Conservation (phyloP, 345 rosid species). For the Mercurialis annua region DNA sequence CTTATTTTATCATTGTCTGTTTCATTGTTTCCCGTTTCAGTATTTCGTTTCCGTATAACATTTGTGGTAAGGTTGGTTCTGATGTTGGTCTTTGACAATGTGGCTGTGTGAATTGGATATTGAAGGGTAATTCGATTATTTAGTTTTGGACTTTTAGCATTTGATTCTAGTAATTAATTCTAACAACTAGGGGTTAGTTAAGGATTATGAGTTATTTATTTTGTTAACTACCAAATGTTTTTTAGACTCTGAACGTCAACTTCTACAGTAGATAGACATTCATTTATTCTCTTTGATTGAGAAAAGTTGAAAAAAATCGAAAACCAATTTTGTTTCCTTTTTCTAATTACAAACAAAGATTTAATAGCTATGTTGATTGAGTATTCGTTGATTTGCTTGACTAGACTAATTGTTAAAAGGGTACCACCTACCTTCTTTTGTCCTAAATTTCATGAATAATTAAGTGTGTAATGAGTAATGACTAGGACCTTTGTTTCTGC, state of each 20-base stretch:
- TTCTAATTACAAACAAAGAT: neutral
- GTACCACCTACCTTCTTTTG: neutral
- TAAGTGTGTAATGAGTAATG: slow-evolving; percentile 10
- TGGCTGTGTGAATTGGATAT: neutral
- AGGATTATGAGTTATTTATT: neutral
- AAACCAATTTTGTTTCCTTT: neutral
- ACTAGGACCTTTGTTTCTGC: neutral
- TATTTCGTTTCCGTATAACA: neutral
- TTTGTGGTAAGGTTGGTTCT: slow-evolving; percentile 2
- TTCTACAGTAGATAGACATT: neutral
- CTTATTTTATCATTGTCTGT: too few relatives aligned
- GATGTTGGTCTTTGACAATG: neutral
- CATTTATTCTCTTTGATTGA: slow-evolving; percentile 4
- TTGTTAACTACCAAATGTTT: neutral
- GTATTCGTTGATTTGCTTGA: neutral
- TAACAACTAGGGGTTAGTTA: slow-evolving; percentile 3
- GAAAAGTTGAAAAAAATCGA: neutral
- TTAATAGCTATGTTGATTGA: neutral
- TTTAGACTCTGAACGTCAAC: neutral
- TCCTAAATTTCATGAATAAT: neutral
- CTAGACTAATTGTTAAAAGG: slow-evolving; percentile 2
- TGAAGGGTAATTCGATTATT: neutral
- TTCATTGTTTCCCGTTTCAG: too few relatives aligned
- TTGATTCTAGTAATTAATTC: neutral
- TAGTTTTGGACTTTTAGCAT: neutral